Percentiles rank a stretch among this genome's conserved stretches.
phyloP scores from a whole-genome alignment of 1,284 basidiomycete genomes.

The Tylopilus microsporus region DNA sequence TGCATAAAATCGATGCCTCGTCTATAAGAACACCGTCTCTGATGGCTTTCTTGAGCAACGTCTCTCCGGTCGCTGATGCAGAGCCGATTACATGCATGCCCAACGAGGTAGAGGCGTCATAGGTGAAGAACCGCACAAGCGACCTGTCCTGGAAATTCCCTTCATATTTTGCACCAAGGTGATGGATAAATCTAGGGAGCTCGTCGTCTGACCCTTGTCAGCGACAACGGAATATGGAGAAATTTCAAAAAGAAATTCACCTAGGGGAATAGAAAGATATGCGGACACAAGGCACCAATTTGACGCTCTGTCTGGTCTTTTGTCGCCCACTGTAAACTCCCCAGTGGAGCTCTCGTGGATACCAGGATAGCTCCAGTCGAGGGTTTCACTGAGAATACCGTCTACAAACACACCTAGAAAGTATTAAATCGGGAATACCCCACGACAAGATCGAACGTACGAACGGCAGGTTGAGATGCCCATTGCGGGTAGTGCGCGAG shows the following conservation, averaged over 20 bases:
- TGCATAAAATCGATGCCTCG: constrained; percentile 48
- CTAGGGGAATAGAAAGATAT: constrained; percentile 55
- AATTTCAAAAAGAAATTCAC: constrained; percentile 32
- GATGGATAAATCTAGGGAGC: constrained; percentile 64
- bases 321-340: constrained; percentile 53
- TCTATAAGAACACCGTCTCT: constrained; percentile 48
- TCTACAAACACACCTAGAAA: constrained; percentile 64
- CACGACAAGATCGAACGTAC: constrained; percentile 39
- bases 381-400: constrained; percentile 56
- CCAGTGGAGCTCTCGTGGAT: constrained; percentile 28
- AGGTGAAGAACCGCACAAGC: constrained; percentile 69
- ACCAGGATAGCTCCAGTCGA: constrained; percentile 60
- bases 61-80: constrained; percentile 23
- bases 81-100: constrained; percentile 55
- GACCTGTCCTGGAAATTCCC: constrained; percentile 64
- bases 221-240: not conserved
- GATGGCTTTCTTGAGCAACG: constrained; percentile 47
- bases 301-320: constrained; percentile 37
- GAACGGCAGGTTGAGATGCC: constrained; percentile 52
- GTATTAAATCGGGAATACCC: not conserved
- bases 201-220: constrained; percentile 46
- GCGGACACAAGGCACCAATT: constrained; percentile 70
- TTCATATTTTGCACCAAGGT: constrained; percentile 69
- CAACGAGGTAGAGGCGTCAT: constrained; percentile 71
- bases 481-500: constrained; percentile 60